Percentiles rank a stretch among this genome's conserved stretches.
phyloP scores from a whole-genome alignment of 352 stramenopile genomes.

The Pythium dissotocum region DNA sequence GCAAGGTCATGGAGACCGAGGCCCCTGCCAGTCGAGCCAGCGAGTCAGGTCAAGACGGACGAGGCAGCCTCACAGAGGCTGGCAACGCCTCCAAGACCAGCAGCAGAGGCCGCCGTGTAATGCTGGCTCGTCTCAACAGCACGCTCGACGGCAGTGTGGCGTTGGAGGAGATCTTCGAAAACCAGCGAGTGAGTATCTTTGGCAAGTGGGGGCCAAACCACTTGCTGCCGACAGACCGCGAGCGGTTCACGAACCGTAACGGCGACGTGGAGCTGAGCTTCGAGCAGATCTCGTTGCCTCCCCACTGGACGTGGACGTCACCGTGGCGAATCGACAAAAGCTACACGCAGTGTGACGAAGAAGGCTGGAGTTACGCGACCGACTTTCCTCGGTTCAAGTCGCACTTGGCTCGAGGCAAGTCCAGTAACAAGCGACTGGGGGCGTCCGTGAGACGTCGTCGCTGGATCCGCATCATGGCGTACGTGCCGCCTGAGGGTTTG shows the following conservation, averaged over 20 bases:
- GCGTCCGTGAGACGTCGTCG: conserved; percentile 72
- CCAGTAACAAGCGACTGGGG: conserved; percentile 72
- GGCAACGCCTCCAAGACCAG: conserved; percentile 9
- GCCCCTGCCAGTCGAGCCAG: background rate
- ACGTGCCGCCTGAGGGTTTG: conserved; percentile 50
- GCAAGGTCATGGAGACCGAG: conserved; percentile 21
- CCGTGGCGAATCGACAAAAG: conserved; percentile 87
- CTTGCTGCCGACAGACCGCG: conserved; percentile 74
- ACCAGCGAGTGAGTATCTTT: conserved; percentile 87
- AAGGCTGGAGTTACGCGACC: conserved; percentile 87
- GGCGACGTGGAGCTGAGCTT: conserved; percentile 82
- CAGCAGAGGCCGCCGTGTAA: conserved; percentile 28
- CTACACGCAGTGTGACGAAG: conserved; percentile 87
- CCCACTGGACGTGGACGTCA: conserved; percentile 82
- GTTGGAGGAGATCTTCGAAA: conserved; percentile 88
- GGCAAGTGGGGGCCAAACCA: conserved; percentile 87
- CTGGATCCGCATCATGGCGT: conserved; percentile 88
- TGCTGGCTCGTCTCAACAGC: conserved; percentile 61
- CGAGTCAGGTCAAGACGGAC: conserved; percentile 5
- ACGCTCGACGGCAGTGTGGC: conserved; percentile 72
- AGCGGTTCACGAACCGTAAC: conserved; percentile 79
- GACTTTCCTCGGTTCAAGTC: conserved; percentile 87
- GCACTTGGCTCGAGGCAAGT: conserved; percentile 77
- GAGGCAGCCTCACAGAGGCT: background rate
- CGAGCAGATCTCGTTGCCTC: conserved; percentile 70